Evolutionary conservation across 176 grass and related monocot species (phyloP).

Genomic region (Ampelocalamus luodianensis): DNA sequence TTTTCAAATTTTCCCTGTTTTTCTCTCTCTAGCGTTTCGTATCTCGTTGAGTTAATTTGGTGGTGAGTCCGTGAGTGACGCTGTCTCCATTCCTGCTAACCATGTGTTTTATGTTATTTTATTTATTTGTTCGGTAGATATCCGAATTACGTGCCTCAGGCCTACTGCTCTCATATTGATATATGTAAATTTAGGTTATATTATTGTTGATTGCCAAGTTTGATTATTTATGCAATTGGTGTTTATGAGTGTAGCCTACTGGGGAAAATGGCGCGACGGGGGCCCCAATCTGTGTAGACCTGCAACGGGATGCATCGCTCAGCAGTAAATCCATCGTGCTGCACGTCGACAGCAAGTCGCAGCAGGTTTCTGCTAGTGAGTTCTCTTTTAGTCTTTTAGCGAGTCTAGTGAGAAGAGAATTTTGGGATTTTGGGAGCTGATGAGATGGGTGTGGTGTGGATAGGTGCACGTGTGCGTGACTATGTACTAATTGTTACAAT

Average conservation of each 20-base stretch:
- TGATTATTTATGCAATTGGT: neutral
- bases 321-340: conserved; percentile 69
- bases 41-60: neutral
- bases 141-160: too few species aligned
- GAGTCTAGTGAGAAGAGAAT: neutral
- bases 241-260: conserved; percentile 62
- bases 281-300: conserved; percentile 66
- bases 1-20: too few species aligned
- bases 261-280: conserved; percentile 92
- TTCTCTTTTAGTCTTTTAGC: conserved; percentile 25
- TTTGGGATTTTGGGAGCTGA: neutral
- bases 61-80: neutral
- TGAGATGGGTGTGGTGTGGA: neutral
- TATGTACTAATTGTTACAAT: conserved; percentile 15
- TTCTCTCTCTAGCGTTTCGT: neutral
- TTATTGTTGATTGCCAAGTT: neutral
- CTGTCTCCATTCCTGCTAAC: neutral
- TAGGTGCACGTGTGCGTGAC: neutral
- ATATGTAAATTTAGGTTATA: too few species aligned
- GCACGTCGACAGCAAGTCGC: conserved; percentile 79
- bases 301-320: conserved; percentile 72
- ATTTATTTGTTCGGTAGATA: neutral
- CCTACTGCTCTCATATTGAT: too few species aligned
- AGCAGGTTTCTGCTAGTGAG: conserved; percentile 88
- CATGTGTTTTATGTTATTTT: neutral